Evolutionary conservation across 2,329 filamentous ascomycete species (phyloP), one percentile per base, ranked within the genome.

Genomic region (Ceratocystis diversiconidia): DNA sequence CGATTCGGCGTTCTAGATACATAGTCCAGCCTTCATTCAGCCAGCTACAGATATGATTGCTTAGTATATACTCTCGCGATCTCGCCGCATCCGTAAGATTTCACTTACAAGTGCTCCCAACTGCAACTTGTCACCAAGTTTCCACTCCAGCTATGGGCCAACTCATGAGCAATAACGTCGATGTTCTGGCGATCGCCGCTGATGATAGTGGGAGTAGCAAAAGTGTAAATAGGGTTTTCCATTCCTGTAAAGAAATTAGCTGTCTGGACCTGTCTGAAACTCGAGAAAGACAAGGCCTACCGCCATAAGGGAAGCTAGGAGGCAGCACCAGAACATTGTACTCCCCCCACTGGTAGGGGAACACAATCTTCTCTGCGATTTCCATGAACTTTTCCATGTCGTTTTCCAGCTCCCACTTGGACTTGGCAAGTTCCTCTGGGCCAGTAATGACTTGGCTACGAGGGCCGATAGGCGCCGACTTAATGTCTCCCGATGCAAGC

Each of bases 201-300:
- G 72, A 99, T 91, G 70, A 97, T 88, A 44, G 91, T 95, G 1
- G 92, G 92, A 1, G 94, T 97, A 1, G 92, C 92, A 74, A 95
- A 97, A 0, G 94, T 97, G 76, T 89, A 96, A 64, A 96, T 85
- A 0, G 92, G 92, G 73, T 96, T 96, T 75, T 95, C 91, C 88
- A 91, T 91, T 68, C 85, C 85, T 81, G 65, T 3, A 70, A 71
- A 62, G 5, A 71, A 3, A 64, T 71, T 63, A 71, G 69, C 55
- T 52, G 61, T n/a, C 28, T 61, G 44, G 10, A 62, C 28, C 32
- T 50, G 12, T 12, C 57, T 52, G 55, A 41, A 19, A 44, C 43
- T 46, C 43, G 28, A 25, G 19, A n/a, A 65, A 46, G 63, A 41
- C 10, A 64, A 68, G 74, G 22, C 82, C 77, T 76, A 75, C 87